Evolutionary conservation across 2,329 filamentous ascomycete species (phyloP), one percentile per base, ranked within the genome.

Genomic region (Aspergillus tamarii): DNA sequence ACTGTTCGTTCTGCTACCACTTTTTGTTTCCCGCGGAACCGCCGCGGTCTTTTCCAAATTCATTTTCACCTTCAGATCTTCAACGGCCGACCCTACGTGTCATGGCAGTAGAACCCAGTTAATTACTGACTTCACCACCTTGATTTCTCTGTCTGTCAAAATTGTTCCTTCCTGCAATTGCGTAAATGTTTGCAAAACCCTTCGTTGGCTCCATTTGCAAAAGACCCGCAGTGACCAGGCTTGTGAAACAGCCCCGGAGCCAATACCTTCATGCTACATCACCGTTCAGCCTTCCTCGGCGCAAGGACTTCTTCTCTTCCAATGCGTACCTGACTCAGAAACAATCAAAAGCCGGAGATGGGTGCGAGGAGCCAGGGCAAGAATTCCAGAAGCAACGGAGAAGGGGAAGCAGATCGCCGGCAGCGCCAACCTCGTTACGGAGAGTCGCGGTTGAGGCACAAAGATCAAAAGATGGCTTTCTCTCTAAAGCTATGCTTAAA

Each of bases 361-460:
- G 60, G 6, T 52, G 65, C 7, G 63, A 64, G 21, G 69, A 71
- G 23, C 45, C 59, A 19, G 41, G 61, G 19, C 41, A 62, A 19
- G 71, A 75, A 43, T 57, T 64, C 4, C 74, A 75, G 52, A 76
- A 77, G 21, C 73, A 80, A 70, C 83, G 82, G 71, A 82, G 83
- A 62, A 85, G 86, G 67, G 75, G 78, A 8, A 72, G 76, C n/a
- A 78, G 85, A 65, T 80, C 81, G 28, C 81, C 85, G 4, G 82
- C 84, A 28, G 81, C 87, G 52, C 91, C 93, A 69, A 91, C 89
- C 66, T 95, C 92, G 2, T 83, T 97, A 36, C 88, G 94, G 61
- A 87, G 93, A 63, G 93, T 96, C 14, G 93, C 94, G 36, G 91
- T 93, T 21, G 93, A 95, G 71, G 93, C 94, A 21, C 93, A 97